Conservation (phyloP, 768 basidiomycete species). For the Lactarius trivialis region DNA sequence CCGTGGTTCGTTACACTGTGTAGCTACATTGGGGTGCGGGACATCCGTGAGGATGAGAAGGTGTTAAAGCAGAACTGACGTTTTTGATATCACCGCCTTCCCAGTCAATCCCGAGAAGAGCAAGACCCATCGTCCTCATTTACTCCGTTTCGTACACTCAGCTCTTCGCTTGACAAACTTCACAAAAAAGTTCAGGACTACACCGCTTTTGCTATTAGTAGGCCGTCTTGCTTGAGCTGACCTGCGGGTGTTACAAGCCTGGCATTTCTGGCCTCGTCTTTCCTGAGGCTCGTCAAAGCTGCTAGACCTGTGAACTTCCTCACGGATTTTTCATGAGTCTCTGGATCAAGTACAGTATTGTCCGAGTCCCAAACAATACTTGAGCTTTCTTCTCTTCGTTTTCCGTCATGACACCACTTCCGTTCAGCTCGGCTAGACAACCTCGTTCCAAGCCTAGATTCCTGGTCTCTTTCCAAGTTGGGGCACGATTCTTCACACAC, state of each 20-base stretch:
- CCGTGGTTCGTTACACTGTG: no score
- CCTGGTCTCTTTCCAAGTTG: background rate
- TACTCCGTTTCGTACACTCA: background rate
- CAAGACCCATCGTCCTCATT: background rate
- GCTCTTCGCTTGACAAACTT: background rate
- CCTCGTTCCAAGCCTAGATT: no score
- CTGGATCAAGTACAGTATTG: background rate
- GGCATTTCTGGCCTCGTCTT: background rate
- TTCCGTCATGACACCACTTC: background rate
- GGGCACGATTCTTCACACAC: background rate
- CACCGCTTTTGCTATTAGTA: background rate
- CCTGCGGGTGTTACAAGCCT: background rate
- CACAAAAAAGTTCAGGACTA: background rate
- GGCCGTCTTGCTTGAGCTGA: background rate
- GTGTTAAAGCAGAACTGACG: no score
- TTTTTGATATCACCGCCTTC: background rate
- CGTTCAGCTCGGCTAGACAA: background rate
- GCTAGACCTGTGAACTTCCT: background rate
- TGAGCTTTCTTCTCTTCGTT: background rate
- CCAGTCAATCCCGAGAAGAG: background rate
- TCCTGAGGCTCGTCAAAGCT: background rate
- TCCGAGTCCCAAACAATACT: background rate
- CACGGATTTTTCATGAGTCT: background rate
- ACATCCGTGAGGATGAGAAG: no score
- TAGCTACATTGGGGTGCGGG: no score